Base-by-base conservation (phyloP, 768 basidiomycete species). In the Suillus spraguei region DNA sequence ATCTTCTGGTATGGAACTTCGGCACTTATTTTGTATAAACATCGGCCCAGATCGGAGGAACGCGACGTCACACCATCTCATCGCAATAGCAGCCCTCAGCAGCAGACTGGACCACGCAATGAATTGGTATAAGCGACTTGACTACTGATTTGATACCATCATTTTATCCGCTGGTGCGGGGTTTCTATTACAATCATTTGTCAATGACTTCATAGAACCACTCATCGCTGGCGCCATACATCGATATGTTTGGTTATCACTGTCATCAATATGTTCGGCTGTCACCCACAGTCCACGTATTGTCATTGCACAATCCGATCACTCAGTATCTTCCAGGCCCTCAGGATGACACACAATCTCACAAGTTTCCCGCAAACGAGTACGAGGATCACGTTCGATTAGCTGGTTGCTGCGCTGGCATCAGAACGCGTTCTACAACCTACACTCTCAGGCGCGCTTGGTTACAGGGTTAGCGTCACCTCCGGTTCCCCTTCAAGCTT, bases 131-230 rank as follows among this genome's bases (percentile, higher is more conserved):
- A 56, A 16, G 22, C 13, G 4, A 41, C 56, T 41, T 58, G 39
- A 41, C 56, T 58, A 32, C 38, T 41, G 56, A 41, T 24, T 58
- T 41, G 24, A 39, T 58, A 41, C 39, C 3, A 58, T 58, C 56
- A 58, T 41, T 58, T 36, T 32, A 20, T 58, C 24, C 20, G 56
- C 56, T 58, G 56, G 56, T 58, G 17, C 56, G 55, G 36, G 38
- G 36, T 24, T n/a, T n/a, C 52, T 33, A n/a, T n/a, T 35, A 7
- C 32, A 17, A 53, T 17, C 53, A 35, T n/a, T 39, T 6, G 42
- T 44, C 22, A 47, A 22, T 44, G 38, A 24, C 8, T 28, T 24
- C 10, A 56, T 14, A 11, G 5, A 35, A 53, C 5, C 20, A 4
- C 28, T 28, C 28, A 53, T 35, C 32, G 52, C 52, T 53, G 52